Evolutionary conservation across 805 yeast genomes (phyloP).

Genomic region (Wickerhamomyces chaumierensis): DNA sequence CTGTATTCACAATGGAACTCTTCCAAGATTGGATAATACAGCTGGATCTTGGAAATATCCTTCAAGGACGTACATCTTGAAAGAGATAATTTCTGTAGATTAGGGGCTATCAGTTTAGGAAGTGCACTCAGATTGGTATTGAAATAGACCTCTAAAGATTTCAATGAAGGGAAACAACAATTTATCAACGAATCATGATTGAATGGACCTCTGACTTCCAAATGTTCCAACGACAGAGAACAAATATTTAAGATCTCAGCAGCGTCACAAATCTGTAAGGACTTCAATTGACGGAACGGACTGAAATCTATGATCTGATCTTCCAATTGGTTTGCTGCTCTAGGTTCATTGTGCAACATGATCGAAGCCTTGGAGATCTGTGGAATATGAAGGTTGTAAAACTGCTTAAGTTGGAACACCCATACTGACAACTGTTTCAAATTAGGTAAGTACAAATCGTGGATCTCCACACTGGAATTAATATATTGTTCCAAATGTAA

Average conservation of each 20-base stretch:
- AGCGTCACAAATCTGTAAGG: no score
- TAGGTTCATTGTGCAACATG: constrained; percentile 12
- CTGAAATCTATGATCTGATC: constrained; percentile 4
- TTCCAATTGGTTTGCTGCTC: neutral
- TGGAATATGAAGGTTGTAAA: constrained; percentile 5
- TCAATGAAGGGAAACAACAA: constrained; percentile 1
- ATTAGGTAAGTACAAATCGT: constrained; percentile 6
- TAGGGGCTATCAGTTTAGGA: constrained; percentile 7
- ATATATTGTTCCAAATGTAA: constrained; percentile 11
- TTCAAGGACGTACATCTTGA: constrained; percentile 7
- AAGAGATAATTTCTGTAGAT: constrained; percentile 2
- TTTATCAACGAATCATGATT: constrained; percentile 2
- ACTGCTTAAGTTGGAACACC: constrained; percentile 5
- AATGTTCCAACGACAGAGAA: constrained; percentile 2
- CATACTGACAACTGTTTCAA: constrained; percentile 4
- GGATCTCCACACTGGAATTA: constrained; percentile 4
- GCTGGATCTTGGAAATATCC: constrained; percentile 1
- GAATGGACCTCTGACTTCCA: constrained; percentile 12
- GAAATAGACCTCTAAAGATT: constrained; percentile 6
- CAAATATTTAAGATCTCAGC: constrained; percentile 3
- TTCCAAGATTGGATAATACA: constrained; percentile 5
- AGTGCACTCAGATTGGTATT: constrained; percentile 4
- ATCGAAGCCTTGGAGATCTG: constrained; percentile 4
- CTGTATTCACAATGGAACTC: constrained; percentile 7
- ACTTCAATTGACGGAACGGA: no score